Evolutionary conservation across 345 rosid species (phyloP), one percentile per base, ranked within the genome.

Genomic region (Eucalyptus dawsonii): DNA sequence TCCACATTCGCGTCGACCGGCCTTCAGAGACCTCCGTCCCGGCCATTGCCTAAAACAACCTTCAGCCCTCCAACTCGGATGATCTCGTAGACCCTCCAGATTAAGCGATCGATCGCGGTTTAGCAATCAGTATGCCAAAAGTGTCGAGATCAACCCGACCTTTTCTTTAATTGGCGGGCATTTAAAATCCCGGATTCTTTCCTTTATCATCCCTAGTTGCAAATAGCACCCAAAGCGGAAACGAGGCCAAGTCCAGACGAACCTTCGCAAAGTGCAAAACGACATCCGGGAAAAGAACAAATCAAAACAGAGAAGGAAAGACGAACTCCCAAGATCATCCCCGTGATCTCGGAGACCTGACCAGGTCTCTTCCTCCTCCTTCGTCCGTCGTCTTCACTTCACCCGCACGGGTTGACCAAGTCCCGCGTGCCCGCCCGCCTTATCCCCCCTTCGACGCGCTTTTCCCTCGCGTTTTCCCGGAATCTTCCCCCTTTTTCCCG

Each of bases 11-110:
- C n/a, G n/a, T n/a, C n/a, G n/a, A n/a, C n/a, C n/a, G n/a, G n/a
- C n/a, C n/a, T n/a, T n/a, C n/a, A n/a, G n/a, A n/a, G n/a, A n/a
- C n/a, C n/a, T n/a, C n/a, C n/a, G n/a, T n/a, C n/a, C n/a, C n/a
- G n/a, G n/a, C n/a, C n/a, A n/a, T n/a, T n/a, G n/a, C n/a, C 31
- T 12, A 60, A 60, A 25, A 12, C 8, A 27, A 27, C n/a, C 15
- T 27, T 12, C 8, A 27, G 3, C 4, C 16, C 69, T 27, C n/a
- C 0, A 0, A 2, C 34, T 6, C 5, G 1, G 29, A 14, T 13
- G 34, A 14, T 62, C 15, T 7, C 16, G 1, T n/a, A n/a, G n/a
- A n/a, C n/a, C n/a, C n/a, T n/a, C n/a, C n/a, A n/a, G n/a, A n/a
- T n/a, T n/a, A n/a, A n/a, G n/a, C n/a, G n/a, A n/a, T n/a, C n/a